These are phyloP conservation scores for Clitocybe nebularis DNA, from an alignment of 1,284 basidiomycete genomes.

Conservation along the genomic window DNA sequence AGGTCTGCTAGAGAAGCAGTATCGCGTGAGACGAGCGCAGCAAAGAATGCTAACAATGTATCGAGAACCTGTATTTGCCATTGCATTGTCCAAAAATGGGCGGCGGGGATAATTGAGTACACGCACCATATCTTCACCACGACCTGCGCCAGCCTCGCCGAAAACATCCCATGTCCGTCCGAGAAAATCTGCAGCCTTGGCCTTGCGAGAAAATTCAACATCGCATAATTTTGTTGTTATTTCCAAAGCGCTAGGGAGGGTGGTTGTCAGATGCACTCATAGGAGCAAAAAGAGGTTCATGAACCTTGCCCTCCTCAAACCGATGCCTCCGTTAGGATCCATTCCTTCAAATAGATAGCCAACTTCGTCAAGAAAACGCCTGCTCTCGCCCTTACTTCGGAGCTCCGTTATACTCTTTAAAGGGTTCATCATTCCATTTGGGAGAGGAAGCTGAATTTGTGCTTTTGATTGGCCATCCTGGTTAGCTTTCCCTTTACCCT, in stretches of 20 bases:
- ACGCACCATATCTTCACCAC: conserved; percentile 52
- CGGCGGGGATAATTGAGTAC: conserved; percentile 8
- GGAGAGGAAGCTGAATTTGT: conserved; percentile 26
- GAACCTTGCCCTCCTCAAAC: conserved; percentile 68
- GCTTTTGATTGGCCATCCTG: conserved; percentile 14
- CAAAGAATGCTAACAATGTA: conserved; percentile 52
- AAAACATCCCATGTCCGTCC: conserved; percentile 63
- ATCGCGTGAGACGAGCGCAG: conserved; percentile 56
- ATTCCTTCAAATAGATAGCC: conserved; percentile 80
- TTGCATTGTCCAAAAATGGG: too few relatives aligned
- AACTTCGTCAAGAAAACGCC: conserved; percentile 75
- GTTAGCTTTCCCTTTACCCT: conserved; percentile 27
- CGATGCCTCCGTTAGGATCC: conserved; percentile 43
- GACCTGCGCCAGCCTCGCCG: conserved; percentile 50
- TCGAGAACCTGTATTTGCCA: conserved; percentile 65
- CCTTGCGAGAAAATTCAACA: conserved; percentile 66
- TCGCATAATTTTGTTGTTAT: conserved; percentile 70
- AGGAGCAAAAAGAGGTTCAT: conserved; percentile 19
- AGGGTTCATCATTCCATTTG: conserved; percentile 64
- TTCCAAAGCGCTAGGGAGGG: conserved; percentile 59
- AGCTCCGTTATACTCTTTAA: conserved; percentile 77
- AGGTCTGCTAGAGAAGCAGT: conserved; percentile 49
- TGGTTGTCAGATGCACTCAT: not conserved
- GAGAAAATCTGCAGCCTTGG: conserved; percentile 70
- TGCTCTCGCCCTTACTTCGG: conserved; percentile 71